phyloP scores from a whole-genome alignment of 306 rosid species.

The Quercus berberidifolia region DNA sequence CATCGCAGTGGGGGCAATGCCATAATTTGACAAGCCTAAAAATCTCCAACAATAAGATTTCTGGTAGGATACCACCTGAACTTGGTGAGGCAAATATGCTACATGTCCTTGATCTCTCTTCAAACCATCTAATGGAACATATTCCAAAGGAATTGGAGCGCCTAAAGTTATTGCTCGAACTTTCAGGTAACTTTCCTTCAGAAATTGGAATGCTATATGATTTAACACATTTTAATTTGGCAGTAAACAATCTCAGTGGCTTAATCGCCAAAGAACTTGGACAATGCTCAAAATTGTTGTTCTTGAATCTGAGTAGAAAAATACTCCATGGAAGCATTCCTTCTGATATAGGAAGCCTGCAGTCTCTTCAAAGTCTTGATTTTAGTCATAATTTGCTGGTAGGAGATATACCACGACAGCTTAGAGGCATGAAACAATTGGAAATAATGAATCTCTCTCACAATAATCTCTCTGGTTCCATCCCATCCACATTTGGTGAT shows the following conservation, averaged over 20 bases:
- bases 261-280: not conserved
- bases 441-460: constrained; percentile 40
- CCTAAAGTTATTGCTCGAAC: not conserved
- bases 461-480: constrained; percentile 17
- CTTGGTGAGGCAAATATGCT: not conserved
- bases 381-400: constrained; percentile 31
- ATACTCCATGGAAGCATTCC: not conserved
- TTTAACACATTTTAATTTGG: not conserved
- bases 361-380: constrained; percentile 32
- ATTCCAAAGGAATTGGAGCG: constrained; percentile 29
- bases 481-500: not conserved
- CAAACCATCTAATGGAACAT: constrained; percentile 21
- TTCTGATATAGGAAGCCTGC: constrained; percentile 1
- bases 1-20: not conserved
- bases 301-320: not conserved
- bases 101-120: constrained; percentile 22
- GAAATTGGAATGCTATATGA: not conserved
- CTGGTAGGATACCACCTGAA: not conserved
- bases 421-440: constrained; percentile 27
- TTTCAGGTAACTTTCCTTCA: not conserved
- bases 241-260: not conserved
- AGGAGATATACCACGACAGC: constrained; percentile 25
- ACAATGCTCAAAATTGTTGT: not conserved
- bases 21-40: not conserved
- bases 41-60: not conserved